Percentiles rank a stretch among this genome's conserved stretches.
Conservation (phyloP, 1,284 basidiomycete species). For the Calocybe gambosa region DNA sequence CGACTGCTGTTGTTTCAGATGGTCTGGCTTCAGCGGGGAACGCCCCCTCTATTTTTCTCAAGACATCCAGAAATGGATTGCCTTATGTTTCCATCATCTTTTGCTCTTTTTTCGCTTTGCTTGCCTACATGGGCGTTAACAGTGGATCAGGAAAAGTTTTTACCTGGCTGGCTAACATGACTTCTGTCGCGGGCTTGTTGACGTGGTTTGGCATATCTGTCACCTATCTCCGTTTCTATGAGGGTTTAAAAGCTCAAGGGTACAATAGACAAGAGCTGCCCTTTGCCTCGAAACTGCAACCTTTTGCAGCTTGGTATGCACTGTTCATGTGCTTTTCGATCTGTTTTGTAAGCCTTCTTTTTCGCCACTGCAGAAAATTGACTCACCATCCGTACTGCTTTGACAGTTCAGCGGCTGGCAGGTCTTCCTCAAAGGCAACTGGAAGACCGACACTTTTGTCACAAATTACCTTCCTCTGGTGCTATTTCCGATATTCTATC, state of each 20-base stretch:
- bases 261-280: constrained; percentile 64
- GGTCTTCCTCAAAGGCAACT: constrained; percentile 68
- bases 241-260: constrained; percentile 71
- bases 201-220: constrained; percentile 83
- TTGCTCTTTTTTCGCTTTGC: constrained; percentile 61
- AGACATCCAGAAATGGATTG: constrained; percentile 64
- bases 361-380: not conserved
- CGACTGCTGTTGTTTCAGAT: constrained; percentile 36
- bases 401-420: constrained; percentile 65
- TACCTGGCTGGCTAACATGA: constrained; percentile 76
- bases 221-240: constrained; percentile 77
- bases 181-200: constrained; percentile 53
- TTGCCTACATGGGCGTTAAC: constrained; percentile 70
- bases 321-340: constrained; percentile 50
- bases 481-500: constrained; percentile 74
- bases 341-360: constrained; percentile 50
- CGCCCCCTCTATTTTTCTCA: constrained; percentile 71
- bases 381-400: not conserved
- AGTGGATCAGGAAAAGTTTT: constrained; percentile 60
- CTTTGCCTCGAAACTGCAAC: constrained; percentile 55
- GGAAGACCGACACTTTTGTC: constrained; percentile 59
- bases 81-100: constrained; percentile 70
- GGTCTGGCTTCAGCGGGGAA: constrained; percentile 72
- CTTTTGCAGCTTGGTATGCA: constrained; percentile 70
- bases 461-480: constrained; percentile 76